A percentile compares a stretch with the other conserved stretches of the same genome.
Evolutionary conservation across 192 early-diverging fungal genomes (phyloP).

Genomic region (Backusella mclennaniae): DNA sequence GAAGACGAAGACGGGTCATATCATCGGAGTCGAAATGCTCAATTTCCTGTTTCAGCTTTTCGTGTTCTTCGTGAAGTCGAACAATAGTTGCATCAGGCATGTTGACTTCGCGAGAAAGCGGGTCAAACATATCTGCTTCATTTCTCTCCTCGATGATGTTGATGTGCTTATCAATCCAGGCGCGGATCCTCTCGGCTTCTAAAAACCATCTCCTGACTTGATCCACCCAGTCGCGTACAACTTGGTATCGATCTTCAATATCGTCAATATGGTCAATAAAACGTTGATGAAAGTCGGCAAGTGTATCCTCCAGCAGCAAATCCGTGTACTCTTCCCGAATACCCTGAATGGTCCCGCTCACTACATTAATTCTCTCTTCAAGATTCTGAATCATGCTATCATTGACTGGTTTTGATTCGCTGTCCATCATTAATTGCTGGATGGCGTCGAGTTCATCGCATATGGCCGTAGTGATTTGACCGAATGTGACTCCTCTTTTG

Average conservation of each 20-base stretch:
- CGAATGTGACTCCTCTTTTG: slow-evolving; percentile 14
- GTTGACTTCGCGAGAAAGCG: background rate
- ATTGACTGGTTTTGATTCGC: slow-evolving; percentile 3
- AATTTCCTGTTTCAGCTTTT: slow-evolving; percentile 31
- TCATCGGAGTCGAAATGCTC: slow-evolving; percentile 38
- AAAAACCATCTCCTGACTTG: slow-evolving; percentile 36
- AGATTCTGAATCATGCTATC: slow-evolving; percentile 21
- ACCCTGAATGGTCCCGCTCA: slow-evolving; percentile 15
- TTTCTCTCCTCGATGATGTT: slow-evolving; percentile 20
- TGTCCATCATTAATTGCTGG: slow-evolving; percentile 27
- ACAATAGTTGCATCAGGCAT: slow-evolving; percentile 8
- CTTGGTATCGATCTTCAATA: slow-evolving; percentile 15
- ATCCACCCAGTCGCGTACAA: slow-evolving; percentile 24
- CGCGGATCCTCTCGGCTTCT: slow-evolving; percentile 31
- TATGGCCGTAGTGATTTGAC: slow-evolving; percentile 15
- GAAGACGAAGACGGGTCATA: slow-evolving; percentile 34
- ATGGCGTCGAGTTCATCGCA: slow-evolving; percentile 25
- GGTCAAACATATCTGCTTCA: slow-evolving; percentile 22
- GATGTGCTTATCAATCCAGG: slow-evolving; percentile 33
- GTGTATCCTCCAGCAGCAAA: background rate
- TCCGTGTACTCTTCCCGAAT: slow-evolving; percentile 16
- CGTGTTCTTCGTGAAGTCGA: slow-evolving; percentile 26
- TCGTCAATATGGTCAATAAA: background rate
- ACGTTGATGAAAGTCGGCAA: background rate
- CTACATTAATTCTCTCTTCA: slow-evolving; percentile 22